Conservation (phyloP, 345 rosid species). For the Acer negundo region DNA sequence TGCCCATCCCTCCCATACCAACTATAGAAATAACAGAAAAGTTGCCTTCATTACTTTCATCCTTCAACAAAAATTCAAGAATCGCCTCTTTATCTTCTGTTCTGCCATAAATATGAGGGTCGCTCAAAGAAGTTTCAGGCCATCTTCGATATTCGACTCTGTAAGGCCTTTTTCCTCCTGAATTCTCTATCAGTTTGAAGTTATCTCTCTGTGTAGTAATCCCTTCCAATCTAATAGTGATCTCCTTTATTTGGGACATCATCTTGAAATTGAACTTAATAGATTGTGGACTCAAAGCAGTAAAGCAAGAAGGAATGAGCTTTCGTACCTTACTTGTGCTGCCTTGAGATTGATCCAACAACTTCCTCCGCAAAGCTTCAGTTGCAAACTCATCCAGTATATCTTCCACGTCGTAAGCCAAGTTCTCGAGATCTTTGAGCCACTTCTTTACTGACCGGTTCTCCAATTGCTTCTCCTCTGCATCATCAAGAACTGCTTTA, state of each 20-base stretch:
- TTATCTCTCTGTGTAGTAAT: background rate
- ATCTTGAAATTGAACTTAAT: background rate
- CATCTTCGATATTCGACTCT: background rate
- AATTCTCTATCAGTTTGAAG: background rate
- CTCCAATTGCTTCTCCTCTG: too few relatives aligned
- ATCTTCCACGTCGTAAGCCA: too few relatives aligned
- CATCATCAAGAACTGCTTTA: too few relatives aligned
- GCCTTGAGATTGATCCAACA: too few relatives aligned
- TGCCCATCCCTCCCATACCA: conserved; percentile 32
- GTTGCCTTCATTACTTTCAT: background rate
- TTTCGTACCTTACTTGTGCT: background rate
- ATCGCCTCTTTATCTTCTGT: conserved; percentile 20
- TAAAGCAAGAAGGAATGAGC: background rate
- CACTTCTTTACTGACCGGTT: too few relatives aligned
- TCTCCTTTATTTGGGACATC: conserved; percentile 1
- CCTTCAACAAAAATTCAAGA: background rate
- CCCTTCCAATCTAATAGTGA: background rate
- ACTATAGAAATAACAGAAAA: conserved; percentile 23
- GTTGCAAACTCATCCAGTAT: too few relatives aligned
- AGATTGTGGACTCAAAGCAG: background rate
- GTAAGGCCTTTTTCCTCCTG: background rate
- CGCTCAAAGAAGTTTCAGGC: conserved; percentile 13
- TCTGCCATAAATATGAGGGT: conserved; percentile 22
- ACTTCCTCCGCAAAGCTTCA: too few relatives aligned
- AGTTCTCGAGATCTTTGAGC: too few relatives aligned